Evolutionary conservation across 1,284 basidiomycete species (phyloP), one percentile per base, ranked within the genome.

Genomic region (Ustilago xerochloae): DNA sequence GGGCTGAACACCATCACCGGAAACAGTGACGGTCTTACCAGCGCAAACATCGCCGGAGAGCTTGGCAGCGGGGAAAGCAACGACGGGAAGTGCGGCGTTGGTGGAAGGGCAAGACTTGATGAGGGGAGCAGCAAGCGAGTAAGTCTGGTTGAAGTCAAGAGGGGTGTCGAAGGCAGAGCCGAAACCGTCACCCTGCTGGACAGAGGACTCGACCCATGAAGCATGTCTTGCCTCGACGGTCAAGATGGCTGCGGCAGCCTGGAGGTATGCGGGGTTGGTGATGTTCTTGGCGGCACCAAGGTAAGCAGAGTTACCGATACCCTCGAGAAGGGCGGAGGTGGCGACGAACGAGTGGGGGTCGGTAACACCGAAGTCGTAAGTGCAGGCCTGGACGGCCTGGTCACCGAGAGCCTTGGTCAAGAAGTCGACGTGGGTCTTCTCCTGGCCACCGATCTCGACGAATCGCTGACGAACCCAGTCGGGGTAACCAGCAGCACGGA

Each of bases 261-360:
- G 77, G 0, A 80, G 43, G 35, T 69, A 72, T 22, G 36, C 60
- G 12, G 70, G 63, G 54, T 75, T 77, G 48, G 80, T 81, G 63
- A 90, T 85, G 74, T 86, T 85, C 29, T 85, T 82, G 4, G 88
- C 85, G 1, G 87, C 87, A 18, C 90, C 90, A 56, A 87, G 86
- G 80, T 90, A 90, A 4, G 88, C 89, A 15, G 84, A 84, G 24
- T 78, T 85, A 13, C 86, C 87, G 47, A 90, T 87, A 24, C 86
- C 87, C 81, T 91, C 90, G n/a, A 91, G 81, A 9, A 88, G 85
- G 68, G 86, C 86, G 22, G 89, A 87, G 32, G 88, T 84, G 13
- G 87, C 86, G 33, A 88, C 85, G 82, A 91, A 91, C 2, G 86
- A 56, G 52, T 81, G 77, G 62, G 63, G 55, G 32, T 74, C 78